Evolutionary conservation across 1,284 basidiomycete species (phyloP), one percentile per base, ranked within the genome.

Genomic region (Microbotryomycetes sp.): DNA sequence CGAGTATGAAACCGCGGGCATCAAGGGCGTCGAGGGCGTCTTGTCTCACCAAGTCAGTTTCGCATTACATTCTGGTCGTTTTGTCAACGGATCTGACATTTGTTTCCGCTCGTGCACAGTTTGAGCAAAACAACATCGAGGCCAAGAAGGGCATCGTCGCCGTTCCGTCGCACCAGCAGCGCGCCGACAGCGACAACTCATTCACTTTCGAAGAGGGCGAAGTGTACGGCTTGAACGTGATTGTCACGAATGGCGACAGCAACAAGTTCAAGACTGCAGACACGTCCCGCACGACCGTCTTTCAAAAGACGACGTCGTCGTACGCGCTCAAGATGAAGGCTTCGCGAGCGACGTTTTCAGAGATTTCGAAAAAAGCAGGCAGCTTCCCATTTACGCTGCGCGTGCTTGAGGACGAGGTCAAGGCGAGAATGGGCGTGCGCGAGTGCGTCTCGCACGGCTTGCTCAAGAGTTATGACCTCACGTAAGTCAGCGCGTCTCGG

Each of bases 281-380:
- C 64, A 55, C 50, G 71, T 84, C 89, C 45, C 84, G 89, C 74
- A 96, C 92, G 54, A 90, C 89, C 45, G 86, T 98, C 74, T 97
- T 89, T 82, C 91, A 96, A 90, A 74, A 84, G 70, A 84, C 57
- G 80, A 83, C 47, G 82, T 64, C 70, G 49, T 94, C 89, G 55
- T 98, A 97, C 80, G 89, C 93, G 75, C 83, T 97, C 73, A 98
- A 97, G 82, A 88, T 96, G 85, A 96, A 94, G 80, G 94, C 89
- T 58, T 93, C 92, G 56, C 87, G 94, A 70, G 84, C 88, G 31
- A 88, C 96, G 52, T 97, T 96, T 79, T 88, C 88, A 55, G 94
- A 97, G 78, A 89, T 97, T 72, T 89, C 94, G 78, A 94, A 93
- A 82, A 97, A 97, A 77, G 89, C 94, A 35, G 94, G 93, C 28